These are phyloP conservation scores for Saccharum spontaneum DNA, from an alignment of 176 grass and related monocot genomes.

Conservation along the genomic window DNA sequence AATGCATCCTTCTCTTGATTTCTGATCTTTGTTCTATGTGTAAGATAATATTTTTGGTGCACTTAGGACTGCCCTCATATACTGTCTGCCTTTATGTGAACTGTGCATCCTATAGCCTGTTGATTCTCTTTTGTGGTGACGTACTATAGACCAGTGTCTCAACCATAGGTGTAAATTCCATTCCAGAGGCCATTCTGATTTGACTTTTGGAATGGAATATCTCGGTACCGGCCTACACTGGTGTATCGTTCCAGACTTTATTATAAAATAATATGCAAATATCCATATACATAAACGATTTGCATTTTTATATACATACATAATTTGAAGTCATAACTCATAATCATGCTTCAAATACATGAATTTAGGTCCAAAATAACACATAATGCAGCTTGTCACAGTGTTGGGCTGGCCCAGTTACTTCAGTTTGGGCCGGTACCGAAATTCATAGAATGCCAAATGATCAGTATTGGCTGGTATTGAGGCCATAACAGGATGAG, in stretches of 20 bases:
- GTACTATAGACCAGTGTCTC: conserved; percentile 8
- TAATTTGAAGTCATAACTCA: neutral
- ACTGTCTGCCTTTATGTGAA: conserved; percentile 16
- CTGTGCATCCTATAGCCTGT: conserved; percentile 5
- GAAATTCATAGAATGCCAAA: neutral
- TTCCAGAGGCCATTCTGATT: too few species aligned
- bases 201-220: neutral
- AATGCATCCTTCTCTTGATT: conserved; percentile 27
- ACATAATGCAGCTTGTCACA: neutral
- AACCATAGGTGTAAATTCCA: neutral
- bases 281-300: neutral
- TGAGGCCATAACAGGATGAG: neutral
- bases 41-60: conserved; percentile 1
- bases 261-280: neutral
- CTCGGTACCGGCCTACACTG: neutral
- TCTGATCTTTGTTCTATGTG: conserved; percentile 7
- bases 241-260: neutral
- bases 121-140: neutral
- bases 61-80: neutral
- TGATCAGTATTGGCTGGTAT: neutral
- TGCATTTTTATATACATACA: neutral
- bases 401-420: neutral
- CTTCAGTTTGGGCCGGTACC: neutral
- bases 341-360: neutral
- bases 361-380: neutral